phyloP scores from a whole-genome alignment of 2,329 filamentous ascomycete species.

The Stagonosporopsis cucurbitacearum region DNA sequence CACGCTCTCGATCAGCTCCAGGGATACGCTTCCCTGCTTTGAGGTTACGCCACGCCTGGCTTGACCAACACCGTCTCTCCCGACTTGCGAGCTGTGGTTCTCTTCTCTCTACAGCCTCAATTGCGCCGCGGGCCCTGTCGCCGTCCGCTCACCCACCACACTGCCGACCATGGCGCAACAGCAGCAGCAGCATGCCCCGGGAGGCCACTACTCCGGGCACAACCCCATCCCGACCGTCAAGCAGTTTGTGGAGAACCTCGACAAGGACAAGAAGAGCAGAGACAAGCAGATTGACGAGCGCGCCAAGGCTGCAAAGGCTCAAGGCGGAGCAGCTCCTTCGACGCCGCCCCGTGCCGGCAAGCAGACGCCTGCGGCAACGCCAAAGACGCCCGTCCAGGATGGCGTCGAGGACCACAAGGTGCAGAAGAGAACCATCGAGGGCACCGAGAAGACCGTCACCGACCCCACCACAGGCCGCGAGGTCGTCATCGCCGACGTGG shows the following conservation, averaged over 20 bases:
- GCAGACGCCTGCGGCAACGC: slow-evolving; percentile 31
- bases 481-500: slow-evolving; percentile 83
- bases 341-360: slow-evolving; percentile 48
- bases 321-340: slow-evolving; percentile 22
- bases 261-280: slow-evolving; percentile 77
- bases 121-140: slow-evolving; percentile 15
- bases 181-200: slow-evolving; percentile 57
- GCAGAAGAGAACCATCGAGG: slow-evolving; percentile 53
- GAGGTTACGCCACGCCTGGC: slow-evolving; percentile 9
- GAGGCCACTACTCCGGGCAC: slow-evolving; percentile 77
- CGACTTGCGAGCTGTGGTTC: not conserved
- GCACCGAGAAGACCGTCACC: slow-evolving; percentile 68
- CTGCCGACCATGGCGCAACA: slow-evolving; percentile 53
- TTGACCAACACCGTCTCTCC: not conserved
- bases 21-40: slow-evolving; percentile 17
- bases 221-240: slow-evolving; percentile 90
- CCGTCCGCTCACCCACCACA: not conserved
- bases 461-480: slow-evolving; percentile 89
- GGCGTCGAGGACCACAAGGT: slow-evolving; percentile 57
- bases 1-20: slow-evolving; percentile 13
- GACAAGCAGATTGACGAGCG: slow-evolving; percentile 72
- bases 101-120: slow-evolving; percentile 17
- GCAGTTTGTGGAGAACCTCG: slow-evolving; percentile 80
- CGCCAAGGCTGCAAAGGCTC: slow-evolving; percentile 56
- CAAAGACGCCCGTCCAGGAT: slow-evolving; percentile 31